Conservation (phyloP, 1,139 yeast species). For the Suhomyces anneliseae region DNA sequence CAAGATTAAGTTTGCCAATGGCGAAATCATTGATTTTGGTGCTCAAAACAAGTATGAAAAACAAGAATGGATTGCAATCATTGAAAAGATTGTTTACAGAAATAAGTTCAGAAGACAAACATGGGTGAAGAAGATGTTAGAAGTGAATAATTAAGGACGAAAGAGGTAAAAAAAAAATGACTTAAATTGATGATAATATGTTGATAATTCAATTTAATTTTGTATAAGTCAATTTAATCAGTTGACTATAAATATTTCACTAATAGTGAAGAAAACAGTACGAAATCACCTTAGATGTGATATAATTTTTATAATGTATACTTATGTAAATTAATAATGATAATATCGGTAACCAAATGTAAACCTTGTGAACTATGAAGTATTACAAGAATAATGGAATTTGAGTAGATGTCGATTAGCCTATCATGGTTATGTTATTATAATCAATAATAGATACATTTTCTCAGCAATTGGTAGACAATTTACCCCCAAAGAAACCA, state of each 20-base stretch:
- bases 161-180: neutral
- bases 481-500: no score
- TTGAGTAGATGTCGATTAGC: neutral
- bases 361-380: no score
- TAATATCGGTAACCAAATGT: neutral
- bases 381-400: no score
- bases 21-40: conserved; percentile 68
- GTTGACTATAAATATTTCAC: no score
- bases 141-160: neutral
- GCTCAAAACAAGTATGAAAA: conserved; percentile 62
- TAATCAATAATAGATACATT: no score
- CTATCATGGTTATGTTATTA: no score
- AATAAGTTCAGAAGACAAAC: conserved; percentile 63
- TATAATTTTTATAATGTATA: conserved; percentile 2
- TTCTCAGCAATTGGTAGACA: no score
- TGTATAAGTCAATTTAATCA: no score
- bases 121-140: conserved; percentile 60
- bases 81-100: conserved; percentile 55
- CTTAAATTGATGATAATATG: neutral
- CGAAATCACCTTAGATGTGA: neutral
- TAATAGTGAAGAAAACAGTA: no score
- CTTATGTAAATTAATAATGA: conserved; percentile 7
- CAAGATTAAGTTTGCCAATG: conserved; percentile 62
- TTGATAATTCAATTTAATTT: no score
- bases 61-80: conserved; percentile 52